These are phyloP conservation scores for Ophiostoma perfectum DNA, from an alignment of 2,329 filamentous ascomycete genomes.

Conservation along the genomic window DNA sequence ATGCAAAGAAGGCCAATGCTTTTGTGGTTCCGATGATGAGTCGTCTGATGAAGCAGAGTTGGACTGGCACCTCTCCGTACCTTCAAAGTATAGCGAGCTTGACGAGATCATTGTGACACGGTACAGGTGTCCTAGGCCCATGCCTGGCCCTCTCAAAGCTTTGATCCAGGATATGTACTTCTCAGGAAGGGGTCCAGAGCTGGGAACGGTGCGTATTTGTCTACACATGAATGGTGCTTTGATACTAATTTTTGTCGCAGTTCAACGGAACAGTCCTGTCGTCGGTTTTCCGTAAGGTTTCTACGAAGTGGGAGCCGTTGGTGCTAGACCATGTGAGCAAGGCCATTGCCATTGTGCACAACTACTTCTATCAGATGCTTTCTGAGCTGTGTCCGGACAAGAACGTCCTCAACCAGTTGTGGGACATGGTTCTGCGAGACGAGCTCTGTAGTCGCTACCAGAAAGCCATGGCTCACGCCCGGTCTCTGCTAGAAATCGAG, in stretches of 20 bases:
- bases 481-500: conserved; percentile 51
- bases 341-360: conserved; percentile 45
- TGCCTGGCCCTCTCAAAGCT: background rate
- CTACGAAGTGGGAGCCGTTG: conserved; percentile 48
- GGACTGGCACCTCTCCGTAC: too few relatives aligned
- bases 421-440: conserved; percentile 41
- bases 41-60: background rate
- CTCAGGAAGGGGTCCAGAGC: conserved; percentile 46
- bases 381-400: conserved; percentile 34
- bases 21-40: background rate
- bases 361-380: conserved; percentile 46
- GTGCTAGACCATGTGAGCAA: conserved; percentile 46
- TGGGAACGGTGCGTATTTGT: conserved; percentile 45
- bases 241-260: conserved; percentile 25
- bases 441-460: conserved; percentile 43
- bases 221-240: background rate
- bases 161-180: conserved; percentile 41
- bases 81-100: background rate
- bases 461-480: conserved; percentile 43
- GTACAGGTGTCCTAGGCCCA: background rate
- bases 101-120: background rate
- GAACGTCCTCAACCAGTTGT: conserved; percentile 34
- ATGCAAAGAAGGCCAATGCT: background rate
- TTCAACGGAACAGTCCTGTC: conserved; percentile 40
- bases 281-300: conserved; percentile 48